A percentile compares a stretch with the other conserved stretches of the same genome.
Conservation (phyloP, 371 early-diverging fungal species). For the Apophysomyces trapeziformis region DNA sequence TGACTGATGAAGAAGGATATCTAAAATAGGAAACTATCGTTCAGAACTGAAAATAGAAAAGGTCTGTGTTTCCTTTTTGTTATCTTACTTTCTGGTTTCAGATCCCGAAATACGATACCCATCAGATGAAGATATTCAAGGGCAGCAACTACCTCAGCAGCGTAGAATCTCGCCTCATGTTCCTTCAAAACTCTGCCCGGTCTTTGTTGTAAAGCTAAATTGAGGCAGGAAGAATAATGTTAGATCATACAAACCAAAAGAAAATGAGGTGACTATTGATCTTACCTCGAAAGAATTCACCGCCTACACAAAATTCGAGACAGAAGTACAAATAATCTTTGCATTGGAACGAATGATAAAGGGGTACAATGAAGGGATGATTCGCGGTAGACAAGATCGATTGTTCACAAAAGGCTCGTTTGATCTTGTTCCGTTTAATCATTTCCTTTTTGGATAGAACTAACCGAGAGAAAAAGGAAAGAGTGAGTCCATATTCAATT, state of each 20-base stretch:
- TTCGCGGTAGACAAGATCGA: constrained; percentile 76
- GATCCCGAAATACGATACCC: constrained; percentile 95
- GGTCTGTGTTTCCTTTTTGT: not conserved
- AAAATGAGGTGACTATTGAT: not conserved
- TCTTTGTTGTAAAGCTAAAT: constrained; percentile 69
- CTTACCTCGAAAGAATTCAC: constrained; percentile 90
- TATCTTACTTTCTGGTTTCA: constrained; percentile 94
- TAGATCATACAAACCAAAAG: too few species aligned
- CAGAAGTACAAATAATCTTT: constrained; percentile 89
- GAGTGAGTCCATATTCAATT: not conserved
- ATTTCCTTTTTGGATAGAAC: constrained; percentile 87
- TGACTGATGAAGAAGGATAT: constrained; percentile 82
- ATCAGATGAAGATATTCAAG: constrained; percentile 94
- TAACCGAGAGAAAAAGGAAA: constrained; percentile 13
- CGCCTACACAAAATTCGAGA: constrained; percentile 97
- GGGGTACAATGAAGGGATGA: constrained; percentile 93
- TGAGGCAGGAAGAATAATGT: not conserved
- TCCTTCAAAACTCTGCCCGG: constrained; percentile 81
- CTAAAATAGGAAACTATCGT: constrained; percentile 27
- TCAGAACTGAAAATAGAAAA: not conserved
- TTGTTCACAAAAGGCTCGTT: constrained; percentile 86
- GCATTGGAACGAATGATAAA: constrained; percentile 92
- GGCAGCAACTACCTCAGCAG: constrained; percentile 91
- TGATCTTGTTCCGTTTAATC: constrained; percentile 88
- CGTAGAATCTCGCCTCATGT: constrained; percentile 92